phyloP scores from a whole-genome alignment of 2,329 filamentous ascomycete genomes.

The Tolypocladium inflatum region DNA sequence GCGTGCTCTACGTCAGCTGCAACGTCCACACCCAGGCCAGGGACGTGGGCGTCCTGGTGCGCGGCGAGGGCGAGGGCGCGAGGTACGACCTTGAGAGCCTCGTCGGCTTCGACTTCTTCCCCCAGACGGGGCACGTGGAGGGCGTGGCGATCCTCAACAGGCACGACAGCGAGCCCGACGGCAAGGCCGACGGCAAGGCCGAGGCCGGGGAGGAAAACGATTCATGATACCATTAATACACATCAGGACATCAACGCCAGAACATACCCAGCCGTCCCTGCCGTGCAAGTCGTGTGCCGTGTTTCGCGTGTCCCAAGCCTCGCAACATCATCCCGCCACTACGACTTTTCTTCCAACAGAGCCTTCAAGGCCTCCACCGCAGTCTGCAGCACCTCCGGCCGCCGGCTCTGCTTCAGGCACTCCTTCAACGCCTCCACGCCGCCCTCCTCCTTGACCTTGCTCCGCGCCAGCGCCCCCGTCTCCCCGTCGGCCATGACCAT shows the following conservation, averaged over 20 bases:
- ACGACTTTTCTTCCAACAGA: constrained; percentile 34
- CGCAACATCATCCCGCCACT: background rate
- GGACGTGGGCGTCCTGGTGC: constrained; percentile 80
- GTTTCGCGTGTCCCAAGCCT: background rate
- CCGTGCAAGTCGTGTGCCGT: background rate
- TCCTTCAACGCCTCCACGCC: constrained; percentile 61
- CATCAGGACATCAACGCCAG: background rate
- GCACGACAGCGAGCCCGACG: constrained; percentile 29
- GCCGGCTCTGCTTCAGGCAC: constrained; percentile 58
- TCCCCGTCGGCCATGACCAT: constrained; percentile 59
- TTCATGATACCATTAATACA: background rate
- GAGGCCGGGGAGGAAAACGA: background rate
- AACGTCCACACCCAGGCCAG: constrained; percentile 97
- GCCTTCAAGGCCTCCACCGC: constrained; percentile 66
- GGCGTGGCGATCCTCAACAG: constrained; percentile 56
- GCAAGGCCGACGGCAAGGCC: constrained; percentile 9
- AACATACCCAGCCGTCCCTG: background rate
- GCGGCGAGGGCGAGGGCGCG: constrained; percentile 43
- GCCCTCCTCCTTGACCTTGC: constrained; percentile 50
- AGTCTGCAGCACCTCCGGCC: constrained; percentile 59
- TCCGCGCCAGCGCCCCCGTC: constrained; percentile 49
- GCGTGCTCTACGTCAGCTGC: constrained; percentile 91
- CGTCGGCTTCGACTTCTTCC: constrained; percentile 94
- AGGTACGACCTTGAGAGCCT: constrained; percentile 84
- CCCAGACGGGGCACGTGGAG: constrained; percentile 68